Evolutionary conservation across 2,329 filamentous ascomycete species (phyloP), one percentile per base, ranked within the genome.

Genomic region (Talaromyces sp.): DNA sequence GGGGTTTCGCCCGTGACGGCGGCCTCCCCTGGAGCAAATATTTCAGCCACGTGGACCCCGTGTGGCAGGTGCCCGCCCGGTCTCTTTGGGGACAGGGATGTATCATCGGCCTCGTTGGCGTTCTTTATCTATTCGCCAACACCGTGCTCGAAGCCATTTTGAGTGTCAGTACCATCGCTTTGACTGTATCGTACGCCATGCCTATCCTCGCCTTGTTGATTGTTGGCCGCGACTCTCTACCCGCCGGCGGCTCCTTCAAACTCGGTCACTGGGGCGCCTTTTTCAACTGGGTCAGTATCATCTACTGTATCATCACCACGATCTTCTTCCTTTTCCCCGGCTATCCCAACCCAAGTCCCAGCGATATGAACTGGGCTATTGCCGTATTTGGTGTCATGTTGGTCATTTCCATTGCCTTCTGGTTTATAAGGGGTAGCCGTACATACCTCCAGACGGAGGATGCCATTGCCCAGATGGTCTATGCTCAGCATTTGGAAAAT

Each of bases 301-400:
- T 81, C 10, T 83, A 82, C 65, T 82, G 80, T 60, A 65, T 65
- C 46, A 64, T 82, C 48, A 82, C 80, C 1, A 80, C 79, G 0
- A 72, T 83, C 22, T 82, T 83, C 65, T 83, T 82, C 74, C 79
- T 83, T 62, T 83, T 83, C 58, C 80, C 80, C 0, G 66, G 66
- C 0, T 54, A 51, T 0, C 81, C 80, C 0, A 75, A 75, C 52
- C 80, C 81, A 0, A 56, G 73, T 0, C 63, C 70, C 0, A 66
- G 68, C n/a, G 79, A 83, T 54, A 83, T 83, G 81, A 83, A 83
- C 64, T 83, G 78, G 60, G 81, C 81, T 5, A 82, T 83, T 58
- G 81, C 77, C 1, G 80, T 83, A 1, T 83, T 83, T 58, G 81
- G 79, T 1, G 73, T 82, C 19, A 81, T 83, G 80, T 56, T 83